phyloP scores from a whole-genome alignment of 805 yeast species.

The Metschnikowia chrysomelidarum region DNA sequence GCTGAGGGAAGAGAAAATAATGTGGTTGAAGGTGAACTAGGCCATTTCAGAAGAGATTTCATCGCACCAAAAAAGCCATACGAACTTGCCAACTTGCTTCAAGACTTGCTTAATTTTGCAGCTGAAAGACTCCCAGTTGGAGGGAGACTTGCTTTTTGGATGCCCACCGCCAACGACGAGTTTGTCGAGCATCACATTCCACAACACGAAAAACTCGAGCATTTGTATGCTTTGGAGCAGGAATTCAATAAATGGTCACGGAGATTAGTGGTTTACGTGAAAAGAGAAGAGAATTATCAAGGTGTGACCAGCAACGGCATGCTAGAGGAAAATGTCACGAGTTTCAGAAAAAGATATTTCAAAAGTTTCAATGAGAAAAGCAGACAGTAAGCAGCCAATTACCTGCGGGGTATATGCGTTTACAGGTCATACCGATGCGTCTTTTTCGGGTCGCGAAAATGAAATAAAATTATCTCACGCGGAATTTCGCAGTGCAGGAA shows the following conservation, averaged over 20 bases:
- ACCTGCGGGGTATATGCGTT: slow-evolving; percentile 17
- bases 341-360: slow-evolving; percentile 76
- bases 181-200: slow-evolving; percentile 70
- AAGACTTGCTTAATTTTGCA: slow-evolving; percentile 74
- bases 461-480: no score
- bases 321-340: slow-evolving; percentile 45
- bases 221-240: slow-evolving; percentile 76
- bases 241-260: slow-evolving; percentile 93
- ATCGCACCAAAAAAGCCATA: slow-evolving; percentile 93
- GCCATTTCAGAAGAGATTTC: slow-evolving; percentile 75
- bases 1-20: slow-evolving; percentile 71
- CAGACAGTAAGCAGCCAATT: slow-evolving; percentile 7
- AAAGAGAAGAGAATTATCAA: slow-evolving; percentile 49
- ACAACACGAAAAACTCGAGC: slow-evolving; percentile 67
- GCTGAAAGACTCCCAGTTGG: slow-evolving; percentile 65
- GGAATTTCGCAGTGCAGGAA: no score
- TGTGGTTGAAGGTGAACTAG: slow-evolving; percentile 75
- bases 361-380: slow-evolving; percentile 53
- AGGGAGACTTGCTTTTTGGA: slow-evolving; percentile 92
- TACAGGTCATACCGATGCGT: slow-evolving; percentile 18
- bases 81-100: slow-evolving; percentile 70
- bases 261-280: slow-evolving; percentile 75
- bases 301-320: slow-evolving; percentile 49
- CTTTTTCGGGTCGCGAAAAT: no score
- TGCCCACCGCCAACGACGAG: slow-evolving; percentile 95